Conservation (phyloP, 129 eudicot genomes). For the Flaveria brownii region DNA sequence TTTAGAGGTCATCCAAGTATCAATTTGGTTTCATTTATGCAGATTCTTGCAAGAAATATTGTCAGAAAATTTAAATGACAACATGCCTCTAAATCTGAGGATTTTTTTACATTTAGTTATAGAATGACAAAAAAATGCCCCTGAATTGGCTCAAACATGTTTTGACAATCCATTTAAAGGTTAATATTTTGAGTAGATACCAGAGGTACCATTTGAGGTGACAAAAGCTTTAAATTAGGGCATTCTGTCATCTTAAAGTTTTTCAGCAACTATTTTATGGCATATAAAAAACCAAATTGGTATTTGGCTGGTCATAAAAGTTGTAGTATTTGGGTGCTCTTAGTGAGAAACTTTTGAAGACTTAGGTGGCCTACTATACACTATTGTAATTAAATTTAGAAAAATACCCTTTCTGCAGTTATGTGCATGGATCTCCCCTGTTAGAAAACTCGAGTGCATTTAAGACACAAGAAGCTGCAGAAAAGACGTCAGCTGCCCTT, state of each 20-base stretch:
- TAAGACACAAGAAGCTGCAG: conserved; percentile 69
- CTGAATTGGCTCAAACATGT: no score
- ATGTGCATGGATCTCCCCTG: conserved; percentile 87
- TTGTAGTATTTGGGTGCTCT: background rate
- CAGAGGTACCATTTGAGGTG: background rate
- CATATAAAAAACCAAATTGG: background rate
- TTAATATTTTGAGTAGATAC: background rate
- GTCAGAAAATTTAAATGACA: background rate
- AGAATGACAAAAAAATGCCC: no score
- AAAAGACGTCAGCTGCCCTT: conserved; percentile 85
- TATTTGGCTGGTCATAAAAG: background rate
- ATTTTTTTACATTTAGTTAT: no score
- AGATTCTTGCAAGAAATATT: background rate
- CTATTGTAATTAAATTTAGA: background rate
- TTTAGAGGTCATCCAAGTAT: background rate
- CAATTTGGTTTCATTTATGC: background rate
- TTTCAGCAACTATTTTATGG: background rate
- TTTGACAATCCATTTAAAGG: background rate
- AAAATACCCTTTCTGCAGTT: conserved; percentile 50
- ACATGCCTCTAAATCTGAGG: background rate
- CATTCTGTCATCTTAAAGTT: background rate
- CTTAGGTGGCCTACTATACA: background rate
- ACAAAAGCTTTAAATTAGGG: background rate
- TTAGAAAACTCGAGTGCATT: conserved; percentile 79
- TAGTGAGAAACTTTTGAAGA: background rate